phyloP scores from a whole-genome alignment of 345 rosid species.

The Camelina laxa region DNA sequence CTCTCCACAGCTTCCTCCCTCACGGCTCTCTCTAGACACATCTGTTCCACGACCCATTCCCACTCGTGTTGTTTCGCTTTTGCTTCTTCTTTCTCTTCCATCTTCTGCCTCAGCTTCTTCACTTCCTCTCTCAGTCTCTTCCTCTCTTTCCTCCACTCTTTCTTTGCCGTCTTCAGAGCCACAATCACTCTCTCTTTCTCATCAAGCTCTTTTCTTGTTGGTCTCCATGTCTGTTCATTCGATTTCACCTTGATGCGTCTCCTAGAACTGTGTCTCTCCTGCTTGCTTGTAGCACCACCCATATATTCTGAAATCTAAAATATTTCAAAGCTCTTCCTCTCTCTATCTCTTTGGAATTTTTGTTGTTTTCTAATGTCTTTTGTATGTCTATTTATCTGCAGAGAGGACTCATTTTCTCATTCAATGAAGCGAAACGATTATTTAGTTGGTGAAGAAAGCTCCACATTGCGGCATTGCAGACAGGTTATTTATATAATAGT shows the following conservation, averaged over 20 bases:
- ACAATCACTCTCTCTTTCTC: slow-evolving; percentile 55
- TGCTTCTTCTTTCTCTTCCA: slow-evolving; percentile 57
- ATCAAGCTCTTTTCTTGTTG: slow-evolving; percentile 51
- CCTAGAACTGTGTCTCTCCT: slow-evolving; percentile 33
- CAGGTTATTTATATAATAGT: slow-evolving; percentile 19
- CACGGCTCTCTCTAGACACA: slow-evolving; percentile 67
- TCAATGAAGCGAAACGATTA: slow-evolving; percentile 32
- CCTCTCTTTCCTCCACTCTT: slow-evolving; percentile 74
- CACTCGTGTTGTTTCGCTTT: slow-evolving; percentile 43
- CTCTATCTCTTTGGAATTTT: slow-evolving; percentile 7
- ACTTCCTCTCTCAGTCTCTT: slow-evolving; percentile 67
- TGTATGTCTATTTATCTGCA: slow-evolving; percentile 5
- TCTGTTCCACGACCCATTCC: slow-evolving; percentile 57
- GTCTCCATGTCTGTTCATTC: slow-evolving; percentile 51
- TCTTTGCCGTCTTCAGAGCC: slow-evolving; percentile 55
- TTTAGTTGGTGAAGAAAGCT: slow-evolving; percentile 33
- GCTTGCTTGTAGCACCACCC: slow-evolving; percentile 59
- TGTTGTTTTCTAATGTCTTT: not conserved
- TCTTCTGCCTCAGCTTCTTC: slow-evolving; percentile 53
- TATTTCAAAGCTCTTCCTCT: not conserved
- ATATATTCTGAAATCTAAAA: slow-evolving; percentile 27
- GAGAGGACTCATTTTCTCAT: slow-evolving; percentile 10
- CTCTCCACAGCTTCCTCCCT: slow-evolving; percentile 77
- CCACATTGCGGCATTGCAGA: slow-evolving; percentile 30
- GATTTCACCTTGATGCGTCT: slow-evolving; percentile 48